phyloP scores from a whole-genome alignment of 2,329 filamentous ascomycete genomes.

The Aspergillus sp. region DNA sequence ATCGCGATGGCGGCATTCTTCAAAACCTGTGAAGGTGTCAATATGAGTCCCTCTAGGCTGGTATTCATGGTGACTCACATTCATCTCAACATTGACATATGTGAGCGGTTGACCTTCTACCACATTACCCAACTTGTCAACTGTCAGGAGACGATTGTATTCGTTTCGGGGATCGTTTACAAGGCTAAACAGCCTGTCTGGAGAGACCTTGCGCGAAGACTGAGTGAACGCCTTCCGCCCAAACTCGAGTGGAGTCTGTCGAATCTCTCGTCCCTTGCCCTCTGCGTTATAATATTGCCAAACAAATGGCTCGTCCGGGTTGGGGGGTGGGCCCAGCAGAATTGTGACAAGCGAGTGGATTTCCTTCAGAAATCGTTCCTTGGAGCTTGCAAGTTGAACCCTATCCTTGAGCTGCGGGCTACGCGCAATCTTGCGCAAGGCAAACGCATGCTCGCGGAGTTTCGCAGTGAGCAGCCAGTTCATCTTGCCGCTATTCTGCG shows the following conservation, averaged over 20 bases:
- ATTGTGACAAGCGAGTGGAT: conserved; percentile 80
- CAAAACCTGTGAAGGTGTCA: conserved; percentile 48
- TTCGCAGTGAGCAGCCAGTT: conserved; percentile 78
- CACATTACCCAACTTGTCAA: conserved; percentile 77
- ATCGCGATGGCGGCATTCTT: conserved; percentile 74
- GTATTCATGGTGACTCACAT: neutral
- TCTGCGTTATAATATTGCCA: conserved; percentile 78
- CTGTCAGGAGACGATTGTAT: conserved; percentile 70
- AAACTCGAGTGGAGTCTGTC: conserved; percentile 68
- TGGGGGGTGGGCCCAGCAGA: conserved; percentile 76
- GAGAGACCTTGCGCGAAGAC: neutral
- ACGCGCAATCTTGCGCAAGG: conserved; percentile 59
- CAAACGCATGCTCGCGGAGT: conserved; percentile 79
- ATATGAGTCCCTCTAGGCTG: too few species aligned
- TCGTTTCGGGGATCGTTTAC: conserved; percentile 83
- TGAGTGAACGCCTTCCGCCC: conserved; percentile 44
- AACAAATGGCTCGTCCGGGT: conserved; percentile 65
- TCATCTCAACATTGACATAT: conserved; percentile 80
- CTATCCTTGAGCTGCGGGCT: conserved; percentile 34
- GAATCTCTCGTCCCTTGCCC: conserved; percentile 63
- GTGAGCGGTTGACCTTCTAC: conserved; percentile 72
- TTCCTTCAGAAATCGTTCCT: conserved; percentile 75
- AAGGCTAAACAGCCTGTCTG: conserved; percentile 63
- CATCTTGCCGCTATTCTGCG: conserved; percentile 67
- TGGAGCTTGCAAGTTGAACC: conserved; percentile 50